phyloP scores from a whole-genome alignment of 192 early-diverging fungal species.

The Backusella parvicylindrica region DNA sequence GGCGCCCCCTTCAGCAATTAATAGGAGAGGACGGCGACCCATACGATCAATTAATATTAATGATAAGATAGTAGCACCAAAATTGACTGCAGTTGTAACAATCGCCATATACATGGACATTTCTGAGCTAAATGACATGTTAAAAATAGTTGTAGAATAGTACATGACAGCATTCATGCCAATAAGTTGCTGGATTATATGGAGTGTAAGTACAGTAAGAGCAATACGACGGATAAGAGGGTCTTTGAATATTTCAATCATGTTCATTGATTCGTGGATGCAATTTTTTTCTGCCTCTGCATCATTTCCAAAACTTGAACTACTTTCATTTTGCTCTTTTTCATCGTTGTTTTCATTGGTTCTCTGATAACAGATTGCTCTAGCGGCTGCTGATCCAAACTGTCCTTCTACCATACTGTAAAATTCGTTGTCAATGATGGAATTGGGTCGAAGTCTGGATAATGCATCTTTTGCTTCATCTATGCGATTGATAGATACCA shows the following conservation, averaged over 20 bases:
- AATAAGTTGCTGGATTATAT: conserved; percentile 78
- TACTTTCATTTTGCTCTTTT: background rate
- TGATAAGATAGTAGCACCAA: conserved; percentile 59
- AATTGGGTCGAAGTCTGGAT: conserved; percentile 48
- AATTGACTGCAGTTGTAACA: conserved; percentile 52
- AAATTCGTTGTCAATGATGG: conserved; percentile 60
- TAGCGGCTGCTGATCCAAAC: conserved; percentile 25
- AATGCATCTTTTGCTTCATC: conserved; percentile 56
- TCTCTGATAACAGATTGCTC: background rate
- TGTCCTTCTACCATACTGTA: conserved; percentile 56
- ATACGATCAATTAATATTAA: conserved; percentile 56
- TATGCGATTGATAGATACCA: conserved; percentile 59
- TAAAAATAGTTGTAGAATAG: conserved; percentile 81
- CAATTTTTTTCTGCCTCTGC: conserved; percentile 16
- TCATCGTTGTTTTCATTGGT: background rate
- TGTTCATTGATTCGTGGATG: conserved; percentile 35
- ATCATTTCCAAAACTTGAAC: background rate
- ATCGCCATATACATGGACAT: conserved; percentile 62
- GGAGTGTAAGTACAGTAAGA: conserved; percentile 59
- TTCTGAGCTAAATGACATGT: conserved; percentile 48
- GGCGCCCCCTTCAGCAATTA: conserved; percentile 60
- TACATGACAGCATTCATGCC: conserved; percentile 86
- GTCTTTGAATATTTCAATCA: conserved; percentile 51
- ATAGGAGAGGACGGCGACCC: conserved; percentile 64
- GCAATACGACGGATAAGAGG: conserved; percentile 59